Evolutionary conservation across 768 basidiomycete genomes (phyloP), one percentile per base, ranked within the genome.

Genomic region (Lactarius psammicola): DNA sequence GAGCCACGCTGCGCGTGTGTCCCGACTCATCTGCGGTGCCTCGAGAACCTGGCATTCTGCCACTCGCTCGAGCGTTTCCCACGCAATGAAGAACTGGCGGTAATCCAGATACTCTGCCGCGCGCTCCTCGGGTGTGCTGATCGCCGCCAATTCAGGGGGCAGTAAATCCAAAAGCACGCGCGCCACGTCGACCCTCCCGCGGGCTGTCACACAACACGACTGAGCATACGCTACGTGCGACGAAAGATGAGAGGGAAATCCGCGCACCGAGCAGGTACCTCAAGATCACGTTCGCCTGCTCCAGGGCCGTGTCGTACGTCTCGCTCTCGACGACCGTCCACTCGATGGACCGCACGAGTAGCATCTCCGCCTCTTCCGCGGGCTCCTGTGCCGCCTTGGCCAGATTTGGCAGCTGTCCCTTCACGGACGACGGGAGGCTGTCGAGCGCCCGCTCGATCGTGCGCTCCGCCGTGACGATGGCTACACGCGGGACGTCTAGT

Each of bases 321-420:
- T 82, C 77, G 36, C 86, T 84, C 69, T 82, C 80, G 74, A 91
- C 90, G 0, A 86, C 89, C 59, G 95, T 90, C 96, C 96, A 99
- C 72, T 98, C 95, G 57, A 98, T 88, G 0, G 92, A 91, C 23
- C 95, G 85, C 34, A 96, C 81, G 9, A 98, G 79, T 56, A 90
- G 74, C 67, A 77, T 72, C 72, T 94, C 90, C 0, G 76, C 75
- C 18, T 86, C 85, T 1, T 80, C 83, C 0, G 88, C 80, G 0
- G 61, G 60, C 26, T n/a, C 53, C 46, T 65, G 40, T 23, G 40
- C 28, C 56, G 67, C 49, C 63, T 66, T 60, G 64, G 44, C 42
- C 51, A 58, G 60, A 33, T 66, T 51, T 6, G 64, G 69, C 31
- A 65, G 56, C 9, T 59, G 31, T 4, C 66, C 70, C 23, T 57